Evolutionary conservation across 208 protist genomes (phyloP).

Genomic region (Acanthamoeba royreba): DNA sequence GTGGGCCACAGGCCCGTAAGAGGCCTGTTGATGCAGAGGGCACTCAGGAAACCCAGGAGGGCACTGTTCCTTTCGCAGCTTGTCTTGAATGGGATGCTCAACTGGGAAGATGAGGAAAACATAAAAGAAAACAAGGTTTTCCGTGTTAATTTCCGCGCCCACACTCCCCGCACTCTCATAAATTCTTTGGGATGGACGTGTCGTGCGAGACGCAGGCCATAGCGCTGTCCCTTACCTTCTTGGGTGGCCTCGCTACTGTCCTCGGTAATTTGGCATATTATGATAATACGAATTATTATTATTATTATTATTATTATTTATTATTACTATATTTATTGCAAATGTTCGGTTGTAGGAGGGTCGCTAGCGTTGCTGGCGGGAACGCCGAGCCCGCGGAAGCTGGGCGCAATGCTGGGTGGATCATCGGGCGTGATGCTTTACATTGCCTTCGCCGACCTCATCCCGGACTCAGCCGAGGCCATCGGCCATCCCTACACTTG

Average conservation of each 20-base stretch:
- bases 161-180: no score
- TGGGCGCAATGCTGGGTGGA: constrained; percentile 64
- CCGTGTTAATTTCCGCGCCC: no score
- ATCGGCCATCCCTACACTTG: constrained; percentile 47
- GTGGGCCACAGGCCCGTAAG: no score
- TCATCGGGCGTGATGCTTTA: constrained; percentile 71
- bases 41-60: no score
- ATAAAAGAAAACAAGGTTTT: no score
- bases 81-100: no score
- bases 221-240: constrained; percentile 27
- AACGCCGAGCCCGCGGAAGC: constrained; percentile 14
- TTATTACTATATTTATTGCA: not conserved
- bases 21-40: no score
- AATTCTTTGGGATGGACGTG: not conserved
- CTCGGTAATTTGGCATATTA: no score
- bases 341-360: constrained; percentile 2
- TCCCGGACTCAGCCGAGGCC: constrained; percentile 47
- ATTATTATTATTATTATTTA: not conserved
- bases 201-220: not conserved
- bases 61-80: no score
- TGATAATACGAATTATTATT: not conserved
- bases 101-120: no score
- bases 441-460: constrained; percentile 66
- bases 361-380: constrained; percentile 46
- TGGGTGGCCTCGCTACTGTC: constrained; percentile 59